Evolutionary conservation across 164 flowering plant genomes (phyloP).

Genomic region (Vitis riparia): DNA sequence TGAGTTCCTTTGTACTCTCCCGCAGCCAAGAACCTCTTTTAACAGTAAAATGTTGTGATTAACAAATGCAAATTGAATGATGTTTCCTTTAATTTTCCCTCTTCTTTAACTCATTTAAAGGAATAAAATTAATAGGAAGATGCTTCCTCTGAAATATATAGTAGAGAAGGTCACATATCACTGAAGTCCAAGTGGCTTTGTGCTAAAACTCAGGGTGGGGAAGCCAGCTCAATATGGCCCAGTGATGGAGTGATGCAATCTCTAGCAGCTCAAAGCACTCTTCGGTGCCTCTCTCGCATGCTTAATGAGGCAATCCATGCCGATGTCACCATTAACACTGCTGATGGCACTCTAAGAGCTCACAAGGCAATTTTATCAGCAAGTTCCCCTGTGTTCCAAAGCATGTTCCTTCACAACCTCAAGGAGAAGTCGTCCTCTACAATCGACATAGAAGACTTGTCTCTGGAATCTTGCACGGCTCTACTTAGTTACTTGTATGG

Average conservation of each 20-base stretch:
- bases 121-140: too few species aligned
- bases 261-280: slow-evolving; percentile 49
- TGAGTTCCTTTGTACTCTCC: slow-evolving; percentile 27
- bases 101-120: too few species aligned
- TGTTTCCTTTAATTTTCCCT: too few species aligned
- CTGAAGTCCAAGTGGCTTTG: too few species aligned
- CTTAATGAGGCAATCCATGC: slow-evolving; percentile 74
- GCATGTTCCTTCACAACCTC: slow-evolving; percentile 82
- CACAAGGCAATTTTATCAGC: slow-evolving; percentile 85
- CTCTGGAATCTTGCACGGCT: slow-evolving; percentile 67
- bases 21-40: too few species aligned
- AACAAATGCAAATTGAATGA: too few species aligned
- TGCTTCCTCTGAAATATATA: too few species aligned
- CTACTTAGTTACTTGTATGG: slow-evolving; percentile 83
- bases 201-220: slow-evolving; percentile 60
- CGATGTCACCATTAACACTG: slow-evolving; percentile 74
- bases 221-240: slow-evolving; percentile 72
- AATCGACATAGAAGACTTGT: slow-evolving; percentile 76
- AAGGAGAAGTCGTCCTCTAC: slow-evolving; percentile 84
- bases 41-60: too few species aligned
- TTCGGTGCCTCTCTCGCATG: slow-evolving; percentile 79
- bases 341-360: slow-evolving; percentile 66
- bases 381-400: slow-evolving; percentile 81
- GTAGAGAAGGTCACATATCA: too few species aligned
- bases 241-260: slow-evolving; percentile 52